Percentiles rank a stretch among this genome's conserved stretches.
phyloP scores from a whole-genome alignment of 2,329 filamentous ascomycete genomes.

The Lasiodiplodia sp. region DNA sequence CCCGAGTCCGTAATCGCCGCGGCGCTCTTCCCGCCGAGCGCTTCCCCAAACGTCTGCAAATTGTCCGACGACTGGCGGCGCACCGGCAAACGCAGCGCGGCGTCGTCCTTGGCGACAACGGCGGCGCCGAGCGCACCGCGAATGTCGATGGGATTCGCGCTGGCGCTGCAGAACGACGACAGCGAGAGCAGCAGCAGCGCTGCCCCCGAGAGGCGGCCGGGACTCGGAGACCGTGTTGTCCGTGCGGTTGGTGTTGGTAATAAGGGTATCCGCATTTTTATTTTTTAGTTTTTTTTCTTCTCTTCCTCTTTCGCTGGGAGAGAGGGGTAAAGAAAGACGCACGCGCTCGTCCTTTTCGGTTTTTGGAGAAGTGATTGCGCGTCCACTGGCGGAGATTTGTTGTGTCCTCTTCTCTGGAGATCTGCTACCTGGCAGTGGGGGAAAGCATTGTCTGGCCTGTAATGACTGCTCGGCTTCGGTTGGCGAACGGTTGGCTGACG shows the following conservation, averaged over 20 bases:
- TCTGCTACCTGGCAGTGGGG: slow-evolving; percentile 2
- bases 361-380: neutral
- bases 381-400: neutral
- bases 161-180: slow-evolving; percentile 10
- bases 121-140: neutral
- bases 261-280: slow-evolving; percentile 4
- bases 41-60: slow-evolving; percentile 43
- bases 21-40: slow-evolving; percentile 58
- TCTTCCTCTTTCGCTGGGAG: too few species aligned
- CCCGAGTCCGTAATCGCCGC: slow-evolving; percentile 56
- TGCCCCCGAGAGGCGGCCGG: neutral
- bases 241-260: neutral
- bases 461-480: slow-evolving; percentile 9
- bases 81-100: neutral
- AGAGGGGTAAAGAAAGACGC: too few species aligned
- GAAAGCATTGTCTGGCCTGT: slow-evolving; percentile 8
- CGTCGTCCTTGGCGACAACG: neutral
- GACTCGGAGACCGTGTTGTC: neutral
- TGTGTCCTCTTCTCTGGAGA: neutral
- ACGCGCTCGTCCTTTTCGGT: neutral
- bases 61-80: slow-evolving; percentile 8
- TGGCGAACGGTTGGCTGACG: slow-evolving; percentile 10
- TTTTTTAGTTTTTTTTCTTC: neutral
- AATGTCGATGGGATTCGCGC: slow-evolving; percentile 7
- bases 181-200: slow-evolving; percentile 7